Base-by-base conservation (phyloP, 2,329 filamentous ascomycete genomes). In the Ilyonectria destructans region DNA sequence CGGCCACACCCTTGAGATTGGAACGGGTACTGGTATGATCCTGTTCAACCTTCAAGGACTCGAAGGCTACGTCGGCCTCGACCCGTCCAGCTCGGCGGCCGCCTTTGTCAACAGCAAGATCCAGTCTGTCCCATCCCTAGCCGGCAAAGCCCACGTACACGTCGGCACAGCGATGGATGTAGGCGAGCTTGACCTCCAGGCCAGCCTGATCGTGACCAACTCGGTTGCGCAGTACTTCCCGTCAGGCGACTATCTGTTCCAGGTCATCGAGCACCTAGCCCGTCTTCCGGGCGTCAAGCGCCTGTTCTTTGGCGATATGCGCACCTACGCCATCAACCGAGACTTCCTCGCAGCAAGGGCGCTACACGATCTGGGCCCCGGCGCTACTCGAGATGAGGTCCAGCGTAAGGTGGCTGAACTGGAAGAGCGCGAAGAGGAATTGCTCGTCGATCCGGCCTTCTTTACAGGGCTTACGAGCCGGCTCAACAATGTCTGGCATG, bases 11-110 rank as follows among this genome's bases (percentile, higher is more conserved):
- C 68, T 80, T 0, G 79, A 80, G 51, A 62, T 80, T 0, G 79
- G 79, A 1, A 74, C 77, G 1, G 79, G 78, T 1, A 66, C 71
- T 0, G 78, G 79, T 0, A 80, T 79, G 78, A 75, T 79, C 9
- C 62, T 80, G 0, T 80, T 80, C 67, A 79, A 46, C n/a, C n/a
- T 46, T 21, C n/a, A 19, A 7, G 43, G 61, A 0, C 10, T 80
- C 17, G 17, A 70, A 3, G 73, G 57, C 12, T 80, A 79, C 15
- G 29, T 76, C 9, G 79, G 78, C 1, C 61, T 80, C 15, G 79
- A 80, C 0, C 76, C 76, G 1, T 74, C 77, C 6, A 9, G 40
- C 2, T 43, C 19, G 7, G 78, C 76, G 0, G 71, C 68, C 1
- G 58, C 66, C 0, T 79, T 78, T 21, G 65, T 77, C 10, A 1